Base-by-base conservation (phyloP, 176 grass and related monocot species). In the Metroxylon sagu region DNA sequence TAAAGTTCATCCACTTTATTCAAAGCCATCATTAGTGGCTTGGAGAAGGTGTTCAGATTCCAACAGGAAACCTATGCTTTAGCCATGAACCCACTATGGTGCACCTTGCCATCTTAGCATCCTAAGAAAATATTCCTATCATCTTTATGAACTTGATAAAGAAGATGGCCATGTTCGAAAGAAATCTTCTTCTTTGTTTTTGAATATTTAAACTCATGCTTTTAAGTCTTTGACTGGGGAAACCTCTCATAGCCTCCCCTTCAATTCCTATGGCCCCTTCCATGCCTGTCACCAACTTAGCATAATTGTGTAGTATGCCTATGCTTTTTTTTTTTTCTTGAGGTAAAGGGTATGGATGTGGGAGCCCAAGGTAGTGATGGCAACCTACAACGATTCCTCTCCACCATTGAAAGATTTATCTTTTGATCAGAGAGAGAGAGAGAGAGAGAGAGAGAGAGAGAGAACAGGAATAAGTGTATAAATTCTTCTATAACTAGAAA, bases 1-100 rank as follows among this genome's bases (percentile, higher is more conserved):
- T 43, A 60, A 60, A 60, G 58, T 6, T 30, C 6, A 7, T 60
- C 58, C 27, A 31, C 28, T 60, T 60, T 60, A 17, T 60, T 60
- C 25, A 60, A 29, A 29, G n/a, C 58, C 58, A 60, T 35, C 58
- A 60, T 60, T 60, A 60, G 58, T 60, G 58, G 58, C 58, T 18
- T 60, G 30, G 58, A 30, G 16, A 5, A 60, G 26, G 28, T 60
- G 16, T 26, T 35, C 16, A 60, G 29, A 17, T 60, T 60, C 26
- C 26, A 29, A 60, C n/a, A 6, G 17, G 28, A 30, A 29, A 16
- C 25, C 58, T 30, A 60, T 60, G 26, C 58, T 60, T 35, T 43
- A 17, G 28, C 58, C 17, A 60, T 29, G 58, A 25, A 60, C 28
- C 28, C 58, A 16, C 27, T 30, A 31, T 35, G 17, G 26, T 60